phyloP scores from a whole-genome alignment of 768 basidiomycete species.

The Lactarius vividus region DNA sequence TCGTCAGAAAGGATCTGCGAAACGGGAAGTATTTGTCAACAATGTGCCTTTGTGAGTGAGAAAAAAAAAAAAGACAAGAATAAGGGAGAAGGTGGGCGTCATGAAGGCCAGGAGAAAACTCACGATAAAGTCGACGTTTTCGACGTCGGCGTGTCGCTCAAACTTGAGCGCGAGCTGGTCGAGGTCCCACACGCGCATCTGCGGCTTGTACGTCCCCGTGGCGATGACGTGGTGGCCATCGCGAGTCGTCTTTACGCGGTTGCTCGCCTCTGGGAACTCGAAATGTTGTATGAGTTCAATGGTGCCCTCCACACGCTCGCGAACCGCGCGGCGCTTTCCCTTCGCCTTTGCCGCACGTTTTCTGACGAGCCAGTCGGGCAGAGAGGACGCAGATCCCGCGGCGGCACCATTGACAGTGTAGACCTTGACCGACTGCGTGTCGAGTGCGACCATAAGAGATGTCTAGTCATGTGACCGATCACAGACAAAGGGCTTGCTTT shows the following conservation, averaged over 20 bases:
- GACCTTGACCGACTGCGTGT: conserved; percentile 61
- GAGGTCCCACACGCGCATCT: conserved; percentile 94
- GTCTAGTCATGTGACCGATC: not conserved
- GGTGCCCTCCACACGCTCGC: conserved; percentile 78
- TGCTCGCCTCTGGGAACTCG: conserved; percentile 96
- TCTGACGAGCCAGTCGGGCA: conserved; percentile 91
- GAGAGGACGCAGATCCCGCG: conserved; percentile 80
- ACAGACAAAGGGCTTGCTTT: not conserved
- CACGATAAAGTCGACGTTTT: conserved; percentile 98
- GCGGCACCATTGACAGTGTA: conserved; percentile 96
- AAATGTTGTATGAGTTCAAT: conserved; percentile 94
- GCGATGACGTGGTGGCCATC: conserved; percentile 93
- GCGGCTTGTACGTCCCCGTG: conserved; percentile 97
- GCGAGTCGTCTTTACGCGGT: conserved; percentile 82
- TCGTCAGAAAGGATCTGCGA: conserved; percentile 89
- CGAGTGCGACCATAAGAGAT: conserved; percentile 25
- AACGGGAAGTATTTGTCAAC: conserved; percentile 2
- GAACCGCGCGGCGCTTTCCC: conserved; percentile 54
- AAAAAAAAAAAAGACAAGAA: not conserved
- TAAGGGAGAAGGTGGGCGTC: conserved; percentile 3
- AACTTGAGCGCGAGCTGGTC: conserved; percentile 92
- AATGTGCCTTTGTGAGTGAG: not conserved
- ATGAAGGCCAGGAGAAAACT: conserved; percentile 45
- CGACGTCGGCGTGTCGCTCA: conserved; percentile 92
- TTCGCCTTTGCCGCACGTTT: conserved; percentile 65